A percentile compares a stretch with the other conserved stretches of the same genome.
phyloP scores from a whole-genome alignment of 2,329 filamentous ascomycete genomes.

The Anisogramma anomala region DNA sequence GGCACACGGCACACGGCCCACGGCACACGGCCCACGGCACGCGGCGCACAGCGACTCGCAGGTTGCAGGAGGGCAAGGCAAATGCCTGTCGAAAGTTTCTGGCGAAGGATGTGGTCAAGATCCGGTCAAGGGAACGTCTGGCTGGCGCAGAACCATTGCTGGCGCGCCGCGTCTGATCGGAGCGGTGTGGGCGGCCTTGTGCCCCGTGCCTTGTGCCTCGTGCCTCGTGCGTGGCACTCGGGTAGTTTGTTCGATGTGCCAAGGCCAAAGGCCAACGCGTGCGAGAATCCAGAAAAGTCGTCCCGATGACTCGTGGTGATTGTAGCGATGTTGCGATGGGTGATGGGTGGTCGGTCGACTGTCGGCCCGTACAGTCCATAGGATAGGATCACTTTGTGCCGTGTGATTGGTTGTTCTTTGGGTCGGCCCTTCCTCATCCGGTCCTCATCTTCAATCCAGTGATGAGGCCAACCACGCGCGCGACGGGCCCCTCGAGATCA shows the following conservation, averaged over 20 bases:
- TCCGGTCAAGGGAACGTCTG: constrained; percentile 11
- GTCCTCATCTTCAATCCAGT: constrained; percentile 12
- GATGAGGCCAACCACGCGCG: constrained; percentile 14
- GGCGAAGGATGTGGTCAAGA: constrained; percentile 1
- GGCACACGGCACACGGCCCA: neutral
- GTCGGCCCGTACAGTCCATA: too few relatives aligned
- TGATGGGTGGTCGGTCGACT: neutral
- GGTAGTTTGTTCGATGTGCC: too few relatives aligned
- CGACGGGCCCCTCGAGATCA: constrained; percentile 15
- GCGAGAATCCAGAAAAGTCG: too few relatives aligned
- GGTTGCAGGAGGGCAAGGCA: neutral
- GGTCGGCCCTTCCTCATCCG: constrained; percentile 6
- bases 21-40: too few relatives aligned
- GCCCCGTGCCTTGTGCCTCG: too few relatives aligned
- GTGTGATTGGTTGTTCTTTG: too few relatives aligned
- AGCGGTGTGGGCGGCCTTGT: too few relatives aligned
- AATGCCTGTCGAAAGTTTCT: constrained; percentile 12
- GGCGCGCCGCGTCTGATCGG: constrained; percentile 6
- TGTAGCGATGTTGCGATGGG: neutral
- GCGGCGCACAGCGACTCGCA: too few relatives aligned
- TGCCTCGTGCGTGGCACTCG: too few relatives aligned
- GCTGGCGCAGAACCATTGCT: constrained; percentile 15
- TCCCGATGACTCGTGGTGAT: too few relatives aligned
- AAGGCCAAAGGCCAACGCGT: too few relatives aligned
- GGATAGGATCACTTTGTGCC: too few relatives aligned